Base-by-base conservation (phyloP, 1,284 basidiomycete species). In the Vanrija pseudolonga region DNA sequence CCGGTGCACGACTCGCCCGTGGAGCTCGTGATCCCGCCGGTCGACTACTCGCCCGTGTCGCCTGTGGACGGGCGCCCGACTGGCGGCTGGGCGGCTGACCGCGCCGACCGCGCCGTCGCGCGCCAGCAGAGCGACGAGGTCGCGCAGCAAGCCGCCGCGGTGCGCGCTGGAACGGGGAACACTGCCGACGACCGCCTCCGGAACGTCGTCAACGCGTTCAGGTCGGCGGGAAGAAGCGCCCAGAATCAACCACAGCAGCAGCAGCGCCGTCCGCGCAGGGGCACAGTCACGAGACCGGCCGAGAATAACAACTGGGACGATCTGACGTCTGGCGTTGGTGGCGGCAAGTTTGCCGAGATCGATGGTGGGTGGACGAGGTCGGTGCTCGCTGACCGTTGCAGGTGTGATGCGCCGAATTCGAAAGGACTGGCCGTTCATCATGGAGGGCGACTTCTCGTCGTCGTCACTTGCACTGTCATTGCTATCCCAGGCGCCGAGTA, bases 361-460 rank as follows among this genome's bases (percentile, higher is more conserved):
- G 76, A 78, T 60, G 58, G 71, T 67, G 59, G 44, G 70, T 56
- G 26, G 26, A 17, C 32, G 2, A 17, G 12, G 50, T 18, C 15
- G 40, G 37, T 42, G 23, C 18, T 11, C 38, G 8, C 22, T 49
- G 19, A 43, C 23, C 12, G 11, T 32, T n/a, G 6, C 53, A 92
- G 90, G 85, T 55, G 84, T 96, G 4, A 77, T 98, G 60, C 84
- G 88, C 59, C 84, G 88, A 70, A 89, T 97, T 59, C 85, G 84
- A 66, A 86, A 88, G 61, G 90, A 90, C 55, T 98, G 92, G 91
- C 88, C 89, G 57, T 87, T 90, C 66, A 84, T 94, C 44, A 84
- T 89, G 56, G 84, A 91, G 61, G 83, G 86, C 45, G 88, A 92
- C 88, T 97, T 96, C 77, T 94, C 94, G 67, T 86, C 88, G 24